These are phyloP conservation scores for Phytophthora cryptogea DNA, from an alignment of 352 stramenopile species.

Conservation along the genomic window DNA sequence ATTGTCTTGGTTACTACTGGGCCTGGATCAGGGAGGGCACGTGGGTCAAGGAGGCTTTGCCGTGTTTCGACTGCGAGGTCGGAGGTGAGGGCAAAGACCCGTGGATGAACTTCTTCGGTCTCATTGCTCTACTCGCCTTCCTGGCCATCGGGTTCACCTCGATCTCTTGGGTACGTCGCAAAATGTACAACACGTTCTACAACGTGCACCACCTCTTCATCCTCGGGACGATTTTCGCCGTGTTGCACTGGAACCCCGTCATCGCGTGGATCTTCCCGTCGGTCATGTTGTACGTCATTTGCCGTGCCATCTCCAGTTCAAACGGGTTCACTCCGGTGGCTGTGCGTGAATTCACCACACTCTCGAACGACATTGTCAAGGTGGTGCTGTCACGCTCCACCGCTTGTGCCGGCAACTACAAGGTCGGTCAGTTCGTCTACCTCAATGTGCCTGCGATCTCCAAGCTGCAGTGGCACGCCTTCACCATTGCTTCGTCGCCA, in stretches of 20 bases:
- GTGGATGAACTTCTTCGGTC: constrained; percentile 61
- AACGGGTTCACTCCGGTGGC: constrained; percentile 37
- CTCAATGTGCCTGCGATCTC: constrained; percentile 48
- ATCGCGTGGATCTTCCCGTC: constrained; percentile 48
- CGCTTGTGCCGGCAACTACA: constrained; percentile 19
- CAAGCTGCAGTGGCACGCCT: constrained; percentile 56
- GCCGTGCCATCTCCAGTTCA: constrained; percentile 37
- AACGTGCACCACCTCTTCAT: constrained; percentile 52
- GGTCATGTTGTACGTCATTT: constrained; percentile 44
- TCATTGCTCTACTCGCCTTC: constrained; percentile 42
- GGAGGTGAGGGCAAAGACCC: constrained; percentile 27
- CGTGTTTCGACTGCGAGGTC: constrained; percentile 52
- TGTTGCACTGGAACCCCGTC: constrained; percentile 45
- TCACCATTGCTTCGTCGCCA: constrained; percentile 53
- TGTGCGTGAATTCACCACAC: constrained; percentile 34
- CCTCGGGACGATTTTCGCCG: constrained; percentile 42
- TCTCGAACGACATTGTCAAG: constrained; percentile 38
- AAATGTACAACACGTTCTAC: constrained; percentile 55
- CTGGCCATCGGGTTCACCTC: constrained; percentile 48
- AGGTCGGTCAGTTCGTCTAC: constrained; percentile 53
- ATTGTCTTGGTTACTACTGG: constrained; percentile 40
- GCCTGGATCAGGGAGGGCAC: constrained; percentile 27
- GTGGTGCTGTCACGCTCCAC: constrained; percentile 37
- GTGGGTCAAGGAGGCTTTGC: constrained; percentile 33
- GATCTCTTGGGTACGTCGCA: constrained; percentile 41